Evolutionary conservation across 371 early-diverging fungal species (phyloP), one percentile per base, ranked within the genome.

Genomic region (Thermomucor indicae-seudaticae): DNA sequence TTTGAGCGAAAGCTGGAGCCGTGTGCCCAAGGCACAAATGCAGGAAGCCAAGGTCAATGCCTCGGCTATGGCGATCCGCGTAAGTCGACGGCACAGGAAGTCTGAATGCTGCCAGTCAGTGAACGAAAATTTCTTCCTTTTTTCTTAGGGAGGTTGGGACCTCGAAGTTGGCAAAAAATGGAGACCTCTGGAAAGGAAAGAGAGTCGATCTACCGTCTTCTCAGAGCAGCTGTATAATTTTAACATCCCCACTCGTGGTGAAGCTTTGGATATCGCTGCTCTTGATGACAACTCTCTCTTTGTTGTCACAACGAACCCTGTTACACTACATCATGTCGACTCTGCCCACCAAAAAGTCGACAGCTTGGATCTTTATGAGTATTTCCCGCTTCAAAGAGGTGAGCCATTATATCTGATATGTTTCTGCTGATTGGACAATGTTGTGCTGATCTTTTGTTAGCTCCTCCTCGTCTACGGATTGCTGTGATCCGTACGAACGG

Each of bases 331-430:
- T 55, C 69, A 67, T 45, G 58, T 90, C 19, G 79, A 82, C 19
- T 63, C 77, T 5, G 64, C 58, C 6, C 87, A 87, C 41, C 70
- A 78, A 22, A 70, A 66, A 3, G 53, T 77, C 32, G 69, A 76
- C 4, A 79, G 76, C n/a, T 60, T 88, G 0, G 88, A 88, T 53
- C 72, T 90, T 47, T 88, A 87, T 45, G 90, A 90, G 53, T 90
- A 85, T 50, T 86, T 86, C 60, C 89, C 89, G n/a, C 64, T 84
- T 10, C 81, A 82, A 49, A 57, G 78, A 32, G 63, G 62, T 72
- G 40, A 55, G 62, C 30, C 14, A 22, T 14, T 19, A n/a, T 43
- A 20, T 3, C 6, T 17, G 19, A 29, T 50, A 7, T 11, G 0
- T 2, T 14, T 4, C 10, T 47, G 23, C 11, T 6, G 19, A 34